Base-by-base conservation (phyloP, 2,329 filamentous ascomycete species). In the Fusarium pilosicola region DNA sequence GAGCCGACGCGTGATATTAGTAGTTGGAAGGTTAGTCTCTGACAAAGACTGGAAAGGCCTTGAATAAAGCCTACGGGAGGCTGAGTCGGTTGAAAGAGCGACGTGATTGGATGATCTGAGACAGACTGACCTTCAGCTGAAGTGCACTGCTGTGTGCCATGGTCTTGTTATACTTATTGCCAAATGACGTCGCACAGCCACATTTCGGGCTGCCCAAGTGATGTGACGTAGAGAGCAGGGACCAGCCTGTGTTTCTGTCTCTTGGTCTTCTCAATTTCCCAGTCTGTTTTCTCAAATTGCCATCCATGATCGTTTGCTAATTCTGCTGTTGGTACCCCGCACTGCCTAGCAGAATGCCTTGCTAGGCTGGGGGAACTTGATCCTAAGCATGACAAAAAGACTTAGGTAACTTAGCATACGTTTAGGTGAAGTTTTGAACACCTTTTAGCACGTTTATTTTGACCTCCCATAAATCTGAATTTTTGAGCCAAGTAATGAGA, bases 131-230 rank as follows among this genome's bases (percentile, higher is more conserved):
- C 7, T 22, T 39, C 20, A 28, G 7, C 24, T 54, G 34, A 36
- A 15, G 4, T 0, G 17, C 9, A 7, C 3, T 17, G 9, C 28
- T 30, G 20, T 17, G 9, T n/a, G 14, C 0, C 26, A 30, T 17
- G n/a, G 22, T 5, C 5, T 39, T 52, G 48, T 20, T 55, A 41
- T 7, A 28, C 24, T 39, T 28, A 4, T 17, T 54, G 20, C 51
- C 2, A 54, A 4, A 28, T 38, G 51, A 1, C 14, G 8, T 4
- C 1, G 14, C 34, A 54, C 34, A 41, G 51, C 51, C 51, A 2
- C 51, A 11, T 54, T 28, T 22, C 15, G 3, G 30, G 11, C 28
- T 10, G 8, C 28, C 28, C 28, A 10, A 30, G 30, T 30, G 3
- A 30, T 4, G 4, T 30, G 6, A 28, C 20, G n/a, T n/a, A n/a